These are phyloP conservation scores for Amanita subjunquillea DNA, from an alignment of 768 basidiomycete species.

Conservation along the genomic window DNA sequence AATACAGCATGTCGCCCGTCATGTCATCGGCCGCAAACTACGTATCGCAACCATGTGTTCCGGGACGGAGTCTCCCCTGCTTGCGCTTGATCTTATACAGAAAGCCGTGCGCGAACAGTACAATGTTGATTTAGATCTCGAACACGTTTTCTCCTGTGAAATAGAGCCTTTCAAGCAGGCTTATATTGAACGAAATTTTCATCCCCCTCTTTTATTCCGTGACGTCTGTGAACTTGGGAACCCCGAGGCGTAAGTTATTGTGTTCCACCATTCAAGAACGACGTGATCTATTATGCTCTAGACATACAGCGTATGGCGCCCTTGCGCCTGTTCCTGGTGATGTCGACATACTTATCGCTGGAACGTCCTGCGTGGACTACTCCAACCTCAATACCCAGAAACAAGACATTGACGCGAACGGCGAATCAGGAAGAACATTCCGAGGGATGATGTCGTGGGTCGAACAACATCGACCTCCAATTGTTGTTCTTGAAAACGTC, in stretches of 20 bases:
- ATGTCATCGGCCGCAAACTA: conserved; percentile 68
- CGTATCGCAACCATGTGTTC: conserved; percentile 97
- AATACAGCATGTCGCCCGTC: conserved; percentile 57
- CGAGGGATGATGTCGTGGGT: conserved; percentile 95
- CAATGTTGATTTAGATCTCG: conserved; percentile 54
- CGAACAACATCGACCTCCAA: conserved; percentile 69
- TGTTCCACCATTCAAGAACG: conserved; percentile 1
- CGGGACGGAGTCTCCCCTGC: conserved; percentile 89
- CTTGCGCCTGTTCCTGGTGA: conserved; percentile 80
- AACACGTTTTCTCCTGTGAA: conserved; percentile 95
- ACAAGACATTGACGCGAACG: conserved; percentile 80
- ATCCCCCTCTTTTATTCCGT: conserved; percentile 84
- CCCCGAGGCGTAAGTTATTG: conserved; percentile 54
- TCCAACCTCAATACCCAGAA: conserved; percentile 93
- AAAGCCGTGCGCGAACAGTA: conserved; percentile 64
- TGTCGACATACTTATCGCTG: conserved; percentile 84
- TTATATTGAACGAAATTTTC: conserved; percentile 94
- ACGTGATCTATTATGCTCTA: conserved; percentile 19
- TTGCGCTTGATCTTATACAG: conserved; percentile 80
- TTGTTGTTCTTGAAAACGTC: conserved; percentile 95
- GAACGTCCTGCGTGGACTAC: conserved; percentile 95
- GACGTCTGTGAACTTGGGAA: conserved; percentile 88
- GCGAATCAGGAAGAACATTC: conserved; percentile 91
- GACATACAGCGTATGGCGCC: conserved; percentile 89
- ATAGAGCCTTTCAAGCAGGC: conserved; percentile 97